Evolutionary conservation across 2,329 filamentous ascomycete species (phyloP).

Genomic region (Aureobasidium sp.): DNA sequence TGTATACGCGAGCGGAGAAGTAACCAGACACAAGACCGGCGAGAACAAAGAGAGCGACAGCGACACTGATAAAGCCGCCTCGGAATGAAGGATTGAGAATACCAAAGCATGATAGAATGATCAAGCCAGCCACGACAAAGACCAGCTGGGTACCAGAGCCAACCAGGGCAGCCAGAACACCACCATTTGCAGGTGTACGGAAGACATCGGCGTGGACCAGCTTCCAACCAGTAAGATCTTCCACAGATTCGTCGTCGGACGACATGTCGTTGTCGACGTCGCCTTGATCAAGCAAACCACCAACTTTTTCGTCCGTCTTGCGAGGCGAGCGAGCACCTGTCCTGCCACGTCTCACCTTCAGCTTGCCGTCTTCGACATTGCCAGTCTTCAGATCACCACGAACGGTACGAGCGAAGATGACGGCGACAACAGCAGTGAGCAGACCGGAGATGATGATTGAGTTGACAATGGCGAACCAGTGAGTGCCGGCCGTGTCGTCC

Average conservation of each 20-base stretch:
- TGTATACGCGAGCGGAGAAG: constrained; percentile 76
- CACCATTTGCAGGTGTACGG: constrained; percentile 61
- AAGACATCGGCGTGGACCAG: constrained; percentile 84
- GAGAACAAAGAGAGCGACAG: constrained; percentile 73
- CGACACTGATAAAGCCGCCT: constrained; percentile 82
- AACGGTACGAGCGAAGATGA: constrained; percentile 73
- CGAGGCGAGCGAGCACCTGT: constrained; percentile 35
- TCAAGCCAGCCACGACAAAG: constrained; percentile 69
- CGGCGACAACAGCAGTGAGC: constrained; percentile 69
- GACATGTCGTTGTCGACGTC: constrained; percentile 14
- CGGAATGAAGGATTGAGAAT: constrained; percentile 80
- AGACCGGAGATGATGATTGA: constrained; percentile 76
- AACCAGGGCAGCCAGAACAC: constrained; percentile 69
- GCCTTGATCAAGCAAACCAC: constrained; percentile 53
- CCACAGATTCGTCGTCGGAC: constrained; percentile 65
- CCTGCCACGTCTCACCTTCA: constrained; percentile 37
- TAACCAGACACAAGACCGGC: constrained; percentile 81
- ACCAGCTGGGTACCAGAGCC: constrained; percentile 83
- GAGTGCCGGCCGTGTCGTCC: constrained; percentile 71
- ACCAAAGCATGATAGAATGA: constrained; percentile 64
- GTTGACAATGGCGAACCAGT: constrained; percentile 85
- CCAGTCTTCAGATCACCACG: constrained; percentile 66
- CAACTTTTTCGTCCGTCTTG: constrained; percentile 47
- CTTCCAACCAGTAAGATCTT: constrained; percentile 85
- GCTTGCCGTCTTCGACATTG: constrained; percentile 59